These are phyloP conservation scores for Tricholoma terreum DNA, from an alignment of 768 basidiomycete species.

Conservation along the genomic window DNA sequence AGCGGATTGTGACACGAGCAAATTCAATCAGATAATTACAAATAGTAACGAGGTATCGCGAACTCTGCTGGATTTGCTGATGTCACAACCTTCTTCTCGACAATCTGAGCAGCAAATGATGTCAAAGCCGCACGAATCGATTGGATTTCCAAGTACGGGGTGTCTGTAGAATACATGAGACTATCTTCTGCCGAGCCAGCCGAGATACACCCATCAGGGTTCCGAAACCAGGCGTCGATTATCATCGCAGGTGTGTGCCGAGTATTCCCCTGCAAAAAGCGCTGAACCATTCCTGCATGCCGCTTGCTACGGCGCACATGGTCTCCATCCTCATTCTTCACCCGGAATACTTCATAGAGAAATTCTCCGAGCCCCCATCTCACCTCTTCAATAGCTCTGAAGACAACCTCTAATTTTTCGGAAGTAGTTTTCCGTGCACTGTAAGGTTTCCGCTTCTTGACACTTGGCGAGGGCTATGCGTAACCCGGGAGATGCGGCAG, in stretches of 20 bases:
- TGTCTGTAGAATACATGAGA: conserved; percentile 11
- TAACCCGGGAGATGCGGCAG: neutral
- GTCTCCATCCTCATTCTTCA: conserved; percentile 6
- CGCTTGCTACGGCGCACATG: neutral
- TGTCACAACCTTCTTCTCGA: conserved; percentile 14
- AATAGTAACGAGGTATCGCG: too few relatives aligned
- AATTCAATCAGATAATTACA: too few relatives aligned
- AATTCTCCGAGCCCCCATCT: neutral
- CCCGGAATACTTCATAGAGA: neutral
- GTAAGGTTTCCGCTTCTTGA: neutral
- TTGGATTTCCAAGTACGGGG: conserved; percentile 17
- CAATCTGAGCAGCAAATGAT: conserved; percentile 26
- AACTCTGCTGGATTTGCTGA: too few relatives aligned
- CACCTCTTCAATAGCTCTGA: neutral
- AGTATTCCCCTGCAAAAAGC: neutral
- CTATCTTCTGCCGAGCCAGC: neutral
- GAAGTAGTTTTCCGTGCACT: neutral
- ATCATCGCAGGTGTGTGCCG: neutral
- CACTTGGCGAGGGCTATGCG: neutral
- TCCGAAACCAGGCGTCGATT: neutral
- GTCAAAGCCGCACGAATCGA: conserved; percentile 23
- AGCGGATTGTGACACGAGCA: too few relatives aligned
- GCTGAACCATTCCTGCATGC: neutral
- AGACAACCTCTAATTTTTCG: neutral
- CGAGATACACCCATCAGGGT: neutral